Percentiles rank a stretch among this genome's conserved stretches.
Conservation (phyloP, 2,329 filamentous ascomycete genomes). For the Macrophomina pseudophaseolina region DNA sequence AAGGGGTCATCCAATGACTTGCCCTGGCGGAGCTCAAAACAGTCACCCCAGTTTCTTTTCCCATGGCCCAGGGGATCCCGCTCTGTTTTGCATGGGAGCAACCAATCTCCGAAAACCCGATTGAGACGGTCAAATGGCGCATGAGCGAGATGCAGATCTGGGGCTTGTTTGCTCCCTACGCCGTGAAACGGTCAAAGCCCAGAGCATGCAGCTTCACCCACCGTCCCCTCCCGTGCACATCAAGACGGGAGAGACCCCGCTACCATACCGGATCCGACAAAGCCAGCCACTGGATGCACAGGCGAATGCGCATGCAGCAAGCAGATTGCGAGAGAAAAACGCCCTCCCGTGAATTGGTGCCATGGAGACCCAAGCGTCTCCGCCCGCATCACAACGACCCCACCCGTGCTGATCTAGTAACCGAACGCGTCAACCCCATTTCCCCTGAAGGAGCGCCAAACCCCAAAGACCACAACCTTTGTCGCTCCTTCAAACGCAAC, state of each 20-base stretch:
- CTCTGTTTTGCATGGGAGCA: background rate
- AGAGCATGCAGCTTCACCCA: background rate
- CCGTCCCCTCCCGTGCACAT: too few relatives aligned
- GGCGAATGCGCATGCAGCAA: background rate
- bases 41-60: background rate
- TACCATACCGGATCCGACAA: background rate
- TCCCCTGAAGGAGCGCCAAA: background rate
- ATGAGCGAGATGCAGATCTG: background rate
- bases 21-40: slow-evolving; percentile 2
- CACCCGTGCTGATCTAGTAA: background rate
- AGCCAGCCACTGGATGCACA: background rate
- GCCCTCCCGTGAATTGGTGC: background rate
- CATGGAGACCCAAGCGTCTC: slow-evolving; percentile 11
- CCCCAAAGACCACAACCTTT: background rate
- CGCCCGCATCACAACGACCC: background rate
- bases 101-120: slow-evolving; percentile 4
- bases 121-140: background rate
- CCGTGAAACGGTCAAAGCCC: background rate
- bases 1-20: slow-evolving; percentile 1
- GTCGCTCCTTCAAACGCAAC: slow-evolving; percentile 14
- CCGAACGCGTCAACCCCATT: slow-evolving; percentile 16
- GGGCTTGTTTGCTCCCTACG: slow-evolving; percentile 1
- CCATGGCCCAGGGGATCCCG: slow-evolving; percentile 3
- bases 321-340: background rate
- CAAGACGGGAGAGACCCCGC: background rate